Evolutionary conservation across 441 rosid genomes (phyloP).

Genomic region (Raphanus hybrid): DNA sequence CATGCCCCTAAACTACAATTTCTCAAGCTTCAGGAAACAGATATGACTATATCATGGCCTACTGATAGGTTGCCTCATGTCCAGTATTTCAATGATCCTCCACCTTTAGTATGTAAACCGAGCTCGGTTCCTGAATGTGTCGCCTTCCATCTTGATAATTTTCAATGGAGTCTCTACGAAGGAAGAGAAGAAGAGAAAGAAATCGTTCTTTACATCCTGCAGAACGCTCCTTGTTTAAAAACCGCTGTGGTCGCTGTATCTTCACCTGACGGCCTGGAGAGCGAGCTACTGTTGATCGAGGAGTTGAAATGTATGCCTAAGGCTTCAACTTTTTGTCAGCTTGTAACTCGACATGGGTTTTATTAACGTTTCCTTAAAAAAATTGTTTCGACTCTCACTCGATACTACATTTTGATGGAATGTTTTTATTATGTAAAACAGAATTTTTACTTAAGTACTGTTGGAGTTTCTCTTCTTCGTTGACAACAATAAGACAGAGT

Average conservation of each 20-base stretch:
- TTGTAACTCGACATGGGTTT: not conserved
- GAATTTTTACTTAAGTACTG: not conserved
- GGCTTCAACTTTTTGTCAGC: not conserved
- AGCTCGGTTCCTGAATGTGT: not conserved
- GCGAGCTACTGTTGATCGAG: not conserved
- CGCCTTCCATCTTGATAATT: not conserved
- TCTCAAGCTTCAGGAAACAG: not conserved
- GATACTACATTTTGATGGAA: not conserved
- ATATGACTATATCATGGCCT: not conserved
- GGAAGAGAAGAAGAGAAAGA: not conserved
- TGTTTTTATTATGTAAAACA: not conserved
- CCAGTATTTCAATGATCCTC: not conserved
- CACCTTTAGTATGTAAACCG: not conserved
- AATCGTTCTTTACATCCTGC: not conserved
- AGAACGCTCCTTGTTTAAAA: not conserved
- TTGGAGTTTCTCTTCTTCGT: not conserved
- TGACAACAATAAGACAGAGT: not conserved
- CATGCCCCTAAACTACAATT: not conserved
- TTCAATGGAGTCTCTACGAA: not conserved
- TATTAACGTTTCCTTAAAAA: not conserved
- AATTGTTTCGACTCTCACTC: not conserved
- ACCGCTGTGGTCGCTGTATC: not conserved
- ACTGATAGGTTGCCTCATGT: not conserved
- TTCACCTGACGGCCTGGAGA: not conserved
- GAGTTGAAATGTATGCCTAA: not conserved